Percentiles rank a stretch among this genome's conserved stretches.
These are phyloP conservation scores for Cinnamomum micranthum DNA, from an alignment of 164 flowering plant species.

Conservation along the genomic window DNA sequence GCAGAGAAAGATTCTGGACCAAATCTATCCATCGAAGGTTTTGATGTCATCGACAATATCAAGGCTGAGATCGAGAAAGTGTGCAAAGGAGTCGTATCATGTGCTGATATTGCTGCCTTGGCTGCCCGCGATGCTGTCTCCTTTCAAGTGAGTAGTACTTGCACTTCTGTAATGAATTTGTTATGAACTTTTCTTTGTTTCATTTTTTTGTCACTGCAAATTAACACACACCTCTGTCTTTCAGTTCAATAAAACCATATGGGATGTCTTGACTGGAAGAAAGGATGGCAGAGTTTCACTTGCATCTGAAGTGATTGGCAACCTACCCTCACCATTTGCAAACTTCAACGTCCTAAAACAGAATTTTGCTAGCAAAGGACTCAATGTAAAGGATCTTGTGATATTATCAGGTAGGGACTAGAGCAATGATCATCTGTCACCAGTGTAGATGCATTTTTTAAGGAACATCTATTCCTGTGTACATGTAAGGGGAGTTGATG, in stretches of 20 bases:
- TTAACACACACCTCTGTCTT: not conserved
- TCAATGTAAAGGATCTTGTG: slow-evolving; percentile 46
- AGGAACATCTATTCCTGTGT: not conserved
- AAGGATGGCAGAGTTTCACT: slow-evolving; percentile 30
- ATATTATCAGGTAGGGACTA: slow-evolving; percentile 34
- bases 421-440: not conserved
- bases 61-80: too few species aligned
- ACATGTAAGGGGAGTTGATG: not conserved
- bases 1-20: too few species aligned
- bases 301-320: slow-evolving; percentile 14
- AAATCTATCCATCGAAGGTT: too few species aligned
- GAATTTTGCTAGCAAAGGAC: slow-evolving; percentile 30
- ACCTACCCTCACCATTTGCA: slow-evolving; percentile 27
- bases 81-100: too few species aligned
- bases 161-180: too few species aligned
- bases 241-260: slow-evolving; percentile 15
- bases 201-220: too few species aligned
- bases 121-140: too few species aligned
- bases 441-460: not conserved
- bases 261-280: slow-evolving; percentile 34
- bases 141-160: too few species aligned
- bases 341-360: slow-evolving; percentile 31
- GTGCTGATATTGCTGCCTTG: too few species aligned
- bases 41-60: too few species aligned
- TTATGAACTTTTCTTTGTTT: too few species aligned